These are phyloP conservation scores for Soucietia sequanensis DNA, from an alignment of 805 yeast species.

Conservation along the genomic window DNA sequence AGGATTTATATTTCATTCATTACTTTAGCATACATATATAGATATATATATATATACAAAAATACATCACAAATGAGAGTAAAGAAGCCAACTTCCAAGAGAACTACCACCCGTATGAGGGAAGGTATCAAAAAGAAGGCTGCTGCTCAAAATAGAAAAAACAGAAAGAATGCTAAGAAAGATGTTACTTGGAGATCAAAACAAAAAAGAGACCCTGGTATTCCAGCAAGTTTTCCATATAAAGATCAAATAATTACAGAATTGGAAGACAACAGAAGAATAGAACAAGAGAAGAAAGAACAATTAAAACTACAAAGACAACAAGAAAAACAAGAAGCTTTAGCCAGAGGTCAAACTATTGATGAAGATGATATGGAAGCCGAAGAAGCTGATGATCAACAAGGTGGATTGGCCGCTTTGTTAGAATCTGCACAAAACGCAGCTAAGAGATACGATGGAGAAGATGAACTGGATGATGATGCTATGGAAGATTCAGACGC, in stretches of 20 bases:
- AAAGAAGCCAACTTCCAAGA: conserved; percentile 73
- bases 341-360: conserved; percentile 36
- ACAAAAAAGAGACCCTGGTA: conserved; percentile 85
- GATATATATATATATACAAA: too few species aligned
- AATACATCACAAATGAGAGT: conserved; percentile 52
- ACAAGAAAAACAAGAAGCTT: conserved; percentile 44
- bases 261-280: conserved; percentile 61
- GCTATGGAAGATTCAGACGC: conserved; percentile 32
- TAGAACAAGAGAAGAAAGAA: conserved; percentile 54
- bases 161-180: conserved; percentile 76
- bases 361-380: conserved; percentile 33
- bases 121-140: conserved; percentile 97
- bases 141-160: conserved; percentile 85
- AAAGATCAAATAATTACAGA: conserved; percentile 77
- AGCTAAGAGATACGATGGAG: conserved; percentile 72
- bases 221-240: conserved; percentile 93
- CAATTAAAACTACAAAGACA: conserved; percentile 48
- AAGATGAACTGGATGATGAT: conserved; percentile 33
- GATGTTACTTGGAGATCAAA: conserved; percentile 94
- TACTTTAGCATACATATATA: too few species aligned
- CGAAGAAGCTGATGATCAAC: conserved; percentile 38
- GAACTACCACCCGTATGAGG: conserved; percentile 88
- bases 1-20: too few species aligned
- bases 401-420: conserved; percentile 72
- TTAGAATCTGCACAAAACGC: conserved; percentile 89